phyloP scores from a whole-genome alignment of 1,284 basidiomycete species.

The Fomes fomentarius region DNA sequence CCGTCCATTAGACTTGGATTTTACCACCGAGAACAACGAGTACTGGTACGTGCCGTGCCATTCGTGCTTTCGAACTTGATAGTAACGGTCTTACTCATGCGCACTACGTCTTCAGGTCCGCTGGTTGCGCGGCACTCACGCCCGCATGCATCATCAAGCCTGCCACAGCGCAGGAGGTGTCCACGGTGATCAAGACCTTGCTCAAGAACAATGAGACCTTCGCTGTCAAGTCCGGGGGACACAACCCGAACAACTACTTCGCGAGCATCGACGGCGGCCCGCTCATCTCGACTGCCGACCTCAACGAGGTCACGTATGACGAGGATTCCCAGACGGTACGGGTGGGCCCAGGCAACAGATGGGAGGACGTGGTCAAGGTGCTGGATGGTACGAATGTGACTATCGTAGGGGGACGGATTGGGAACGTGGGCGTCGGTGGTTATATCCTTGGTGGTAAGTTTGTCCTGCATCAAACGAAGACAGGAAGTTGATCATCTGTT shows the following conservation, averaged over 20 bases:
- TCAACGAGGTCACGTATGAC: background rate
- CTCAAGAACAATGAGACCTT: constrained; percentile 1
- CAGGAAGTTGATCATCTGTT: background rate
- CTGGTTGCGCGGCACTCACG: background rate
- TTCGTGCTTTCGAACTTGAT: background rate
- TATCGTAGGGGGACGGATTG: background rate
- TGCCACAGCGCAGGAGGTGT: background rate
- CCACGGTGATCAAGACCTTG: background rate
- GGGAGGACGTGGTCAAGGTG: background rate
- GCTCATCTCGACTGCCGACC: background rate
- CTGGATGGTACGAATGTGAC: background rate
- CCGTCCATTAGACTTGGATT: background rate
- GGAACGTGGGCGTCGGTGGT: background rate
- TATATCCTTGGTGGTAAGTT: background rate
- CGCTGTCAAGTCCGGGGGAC: background rate
- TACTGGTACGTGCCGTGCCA: background rate
- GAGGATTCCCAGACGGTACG: background rate
- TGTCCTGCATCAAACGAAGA: background rate
- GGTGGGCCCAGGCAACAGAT: background rate
- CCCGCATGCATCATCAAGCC: background rate
- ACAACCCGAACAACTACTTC: background rate
- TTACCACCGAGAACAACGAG: background rate
- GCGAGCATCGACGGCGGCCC: background rate
- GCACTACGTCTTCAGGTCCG: background rate
- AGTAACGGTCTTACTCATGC: background rate